Evolutionary conservation across 768 basidiomycete genomes (phyloP).

Genomic region (Exidia glandulosa): DNA sequence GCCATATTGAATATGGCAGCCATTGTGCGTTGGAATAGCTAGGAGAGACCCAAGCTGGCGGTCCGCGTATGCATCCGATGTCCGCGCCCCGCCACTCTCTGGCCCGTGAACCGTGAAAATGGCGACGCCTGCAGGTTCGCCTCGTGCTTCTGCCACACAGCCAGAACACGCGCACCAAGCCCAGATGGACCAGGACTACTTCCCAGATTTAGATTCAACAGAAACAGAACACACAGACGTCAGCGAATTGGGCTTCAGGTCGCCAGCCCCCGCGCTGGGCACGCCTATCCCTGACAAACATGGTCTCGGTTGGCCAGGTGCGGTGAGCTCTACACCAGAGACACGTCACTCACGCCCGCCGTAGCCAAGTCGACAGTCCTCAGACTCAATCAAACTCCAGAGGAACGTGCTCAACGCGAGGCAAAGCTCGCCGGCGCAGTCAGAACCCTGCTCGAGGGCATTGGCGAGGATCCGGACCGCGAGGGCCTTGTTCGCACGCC

Average conservation of each 20-base stretch:
- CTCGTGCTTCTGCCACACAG: neutral
- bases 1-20: neutral
- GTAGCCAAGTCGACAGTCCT: conserved; percentile 84
- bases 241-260: neutral
- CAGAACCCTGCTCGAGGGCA: conserved; percentile 87
- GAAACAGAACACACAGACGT: neutral
- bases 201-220: neutral
- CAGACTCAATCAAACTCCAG: conserved; percentile 69
- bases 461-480: conserved; percentile 94
- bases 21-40: neutral
- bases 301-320: conserved; percentile 91
- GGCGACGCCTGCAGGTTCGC: neutral
- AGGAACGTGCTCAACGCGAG: conserved; percentile 61
- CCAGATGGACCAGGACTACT: neutral
- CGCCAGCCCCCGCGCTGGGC: conserved; percentile 24
- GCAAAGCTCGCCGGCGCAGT: conserved; percentile 73
- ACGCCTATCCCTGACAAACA: conserved; percentile 41
- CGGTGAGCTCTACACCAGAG: conserved; percentile 8
- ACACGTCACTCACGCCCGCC: conserved; percentile 7
- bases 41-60: neutral
- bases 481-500: conserved; percentile 90
- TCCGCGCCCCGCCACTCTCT: neutral
- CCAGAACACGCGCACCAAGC: too few relatives aligned
- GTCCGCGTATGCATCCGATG: neutral
- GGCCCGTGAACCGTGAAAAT: neutral